Evolutionary conservation across 2,329 filamentous ascomycete genomes (phyloP).

Genomic region (Epicoccum nigrum): DNA sequence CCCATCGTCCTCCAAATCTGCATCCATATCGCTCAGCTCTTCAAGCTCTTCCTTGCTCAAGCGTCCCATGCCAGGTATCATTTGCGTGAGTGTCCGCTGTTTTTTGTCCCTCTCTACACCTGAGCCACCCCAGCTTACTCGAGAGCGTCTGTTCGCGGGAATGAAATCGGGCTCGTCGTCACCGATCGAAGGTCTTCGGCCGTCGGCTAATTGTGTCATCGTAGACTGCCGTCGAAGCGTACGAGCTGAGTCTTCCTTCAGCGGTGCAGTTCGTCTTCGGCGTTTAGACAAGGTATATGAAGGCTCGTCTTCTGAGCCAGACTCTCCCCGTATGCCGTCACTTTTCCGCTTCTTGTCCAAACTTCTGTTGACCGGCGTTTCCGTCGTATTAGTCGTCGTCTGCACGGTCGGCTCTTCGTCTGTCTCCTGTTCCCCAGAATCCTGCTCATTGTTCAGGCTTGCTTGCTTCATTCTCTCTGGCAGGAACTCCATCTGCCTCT

Average conservation of each 20-base stretch:
- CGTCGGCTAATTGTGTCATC: constrained; percentile 43
- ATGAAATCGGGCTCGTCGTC: constrained; percentile 33
- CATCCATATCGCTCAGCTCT: constrained; percentile 23
- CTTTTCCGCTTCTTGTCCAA: constrained; percentile 29
- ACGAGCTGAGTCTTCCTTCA: constrained; percentile 16
- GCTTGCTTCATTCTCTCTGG: constrained; percentile 35
- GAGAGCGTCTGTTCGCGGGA: constrained; percentile 24
- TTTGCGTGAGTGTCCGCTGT: constrained; percentile 45
- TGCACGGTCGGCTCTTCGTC: neutral
- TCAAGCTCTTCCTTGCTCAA: constrained; percentile 17
- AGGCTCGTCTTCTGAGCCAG: constrained; percentile 12
- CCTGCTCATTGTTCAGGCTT: constrained; percentile 19
- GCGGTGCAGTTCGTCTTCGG: constrained; percentile 15
- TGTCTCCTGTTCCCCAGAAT: constrained; percentile 13
- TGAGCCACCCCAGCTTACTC: constrained; percentile 30
- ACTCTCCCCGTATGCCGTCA: constrained; percentile 9
- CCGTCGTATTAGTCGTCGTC: too few relatives aligned
- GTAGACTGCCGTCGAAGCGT: constrained; percentile 41
- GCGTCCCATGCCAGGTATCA: constrained; percentile 36
- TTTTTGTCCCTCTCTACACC: constrained; percentile 23
- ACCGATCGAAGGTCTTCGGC: constrained; percentile 28
- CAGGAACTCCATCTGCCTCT: constrained; percentile 37
- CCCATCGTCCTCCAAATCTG: constrained; percentile 19
- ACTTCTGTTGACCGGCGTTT: neutral
- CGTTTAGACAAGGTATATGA: constrained; percentile 26